Conservation (phyloP, 768 basidiomycete genomes). For the Hericium coralloides region DNA sequence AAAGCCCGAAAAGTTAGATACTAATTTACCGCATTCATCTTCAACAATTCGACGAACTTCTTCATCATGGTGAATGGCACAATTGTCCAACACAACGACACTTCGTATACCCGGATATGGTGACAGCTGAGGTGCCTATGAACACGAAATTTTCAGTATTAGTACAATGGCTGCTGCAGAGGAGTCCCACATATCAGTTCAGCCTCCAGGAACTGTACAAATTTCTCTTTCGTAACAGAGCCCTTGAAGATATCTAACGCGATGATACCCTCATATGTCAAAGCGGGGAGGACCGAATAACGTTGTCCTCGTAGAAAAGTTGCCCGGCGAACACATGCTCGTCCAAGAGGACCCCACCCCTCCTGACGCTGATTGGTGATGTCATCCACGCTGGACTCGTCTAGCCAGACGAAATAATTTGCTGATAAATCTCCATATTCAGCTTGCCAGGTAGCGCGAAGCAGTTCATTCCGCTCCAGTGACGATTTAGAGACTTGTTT, state of each 20-base stretch:
- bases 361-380: constrained; percentile 1
- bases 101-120: constrained; percentile 28
- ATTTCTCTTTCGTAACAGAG: constrained; percentile 23
- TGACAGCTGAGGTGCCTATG: constrained; percentile 19
- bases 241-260: constrained; percentile 19
- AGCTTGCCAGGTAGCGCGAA: constrained; percentile 18
- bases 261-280: constrained; percentile 9
- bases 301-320: constrained; percentile 9
- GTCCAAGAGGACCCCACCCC: constrained; percentile 9
- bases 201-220: constrained; percentile 20
- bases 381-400: constrained; percentile 14
- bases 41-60: constrained; percentile 24
- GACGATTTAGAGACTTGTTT: constrained; percentile 21
- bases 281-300: constrained; percentile 11
- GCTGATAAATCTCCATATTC: constrained; percentile 14
- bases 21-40: constrained; percentile 12
- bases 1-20: too few relatives aligned
- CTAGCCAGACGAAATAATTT: constrained; percentile 7
- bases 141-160: too few relatives aligned
- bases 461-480: constrained; percentile 22
- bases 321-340: constrained; percentile 4
- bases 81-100: constrained; percentile 32
- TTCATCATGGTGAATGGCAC: constrained; percentile 32
- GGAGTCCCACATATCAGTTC: constrained; percentile 16
- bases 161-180: too few relatives aligned